Base-by-base conservation (phyloP, 2,329 filamentous ascomycete genomes). In the Bisporella sp. region DNA sequence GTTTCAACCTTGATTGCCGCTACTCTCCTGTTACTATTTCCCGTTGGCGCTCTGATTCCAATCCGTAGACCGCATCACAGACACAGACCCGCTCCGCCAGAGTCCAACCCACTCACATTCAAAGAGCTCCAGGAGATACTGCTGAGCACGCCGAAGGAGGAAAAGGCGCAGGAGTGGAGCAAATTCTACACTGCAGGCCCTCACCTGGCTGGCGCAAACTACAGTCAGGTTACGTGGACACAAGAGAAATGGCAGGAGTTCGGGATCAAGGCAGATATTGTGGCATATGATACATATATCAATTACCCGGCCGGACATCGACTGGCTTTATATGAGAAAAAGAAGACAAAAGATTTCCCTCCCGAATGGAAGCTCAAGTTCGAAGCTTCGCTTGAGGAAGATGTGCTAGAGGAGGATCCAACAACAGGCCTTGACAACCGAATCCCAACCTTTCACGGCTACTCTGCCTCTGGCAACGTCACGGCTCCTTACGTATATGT, bases 381-480 rank as follows among this genome's bases (percentile, higher is more conserved):
- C 62, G 82, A 90, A 64, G 92, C 91, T 0, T 84, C 81, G 1
- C 71, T 97, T 40, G 82, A 87, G 59, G 93, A 99, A 67, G 89
- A 95, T 63, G 77, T 92, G 2, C 72, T 97, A 5, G 77, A 89
- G 0, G 84, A 95, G 47, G 93, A 99, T 65, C 78, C 82, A 3
- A 95, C 90, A 0, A 89, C 83, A 13, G 78, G 82, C 28, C 72
- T 89, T 43, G 69, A 78, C 7, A 78, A 90, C 61, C 76, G 89
- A 31, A 78, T 97, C 29, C 90, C 92, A 1, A 92, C 86, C 0
- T 97, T 97, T 72, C 92, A 97, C 64, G 93, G 92, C 48, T 97
- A 96, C 68, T 95, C 89, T 4, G 90, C 90, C 4, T 91, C 77
- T 53, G 92, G 92, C 31, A 95, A 97, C 66, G 92, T 95, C 45